Evolutionary conservation across 768 basidiomycete species (phyloP).

Genomic region (Coprinellus aureogranulatus): DNA sequence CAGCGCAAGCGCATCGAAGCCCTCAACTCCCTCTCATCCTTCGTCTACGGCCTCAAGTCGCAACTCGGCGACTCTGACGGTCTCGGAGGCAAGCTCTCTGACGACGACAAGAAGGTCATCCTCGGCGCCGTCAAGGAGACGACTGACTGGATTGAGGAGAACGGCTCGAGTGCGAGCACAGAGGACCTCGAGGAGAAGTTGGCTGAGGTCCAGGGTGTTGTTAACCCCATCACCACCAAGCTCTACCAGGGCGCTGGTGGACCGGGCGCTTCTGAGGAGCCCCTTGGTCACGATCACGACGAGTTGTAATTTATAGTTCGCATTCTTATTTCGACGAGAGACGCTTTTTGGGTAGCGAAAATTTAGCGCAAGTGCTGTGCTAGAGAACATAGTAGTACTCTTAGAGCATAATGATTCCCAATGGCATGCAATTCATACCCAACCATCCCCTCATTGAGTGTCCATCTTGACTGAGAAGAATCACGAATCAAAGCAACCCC

Average conservation of each 20-base stretch:
- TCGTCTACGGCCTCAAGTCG: slow-evolving; percentile 82
- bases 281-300: slow-evolving; percentile 42
- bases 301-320: slow-evolving; percentile 36
- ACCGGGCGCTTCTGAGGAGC: slow-evolving; percentile 37
- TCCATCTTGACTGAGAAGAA: too few species aligned
- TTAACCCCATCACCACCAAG: slow-evolving; percentile 85
- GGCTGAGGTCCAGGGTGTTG: slow-evolving; percentile 69
- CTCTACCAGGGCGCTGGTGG: slow-evolving; percentile 51
- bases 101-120: slow-evolving; percentile 83
- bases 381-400: background rate
- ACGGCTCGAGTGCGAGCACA: slow-evolving; percentile 68
- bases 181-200: slow-evolving; percentile 95
- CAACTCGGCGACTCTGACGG: slow-evolving; percentile 87
- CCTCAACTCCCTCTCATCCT: slow-evolving; percentile 78
- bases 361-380: too few species aligned
- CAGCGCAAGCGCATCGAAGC: slow-evolving; percentile 82
- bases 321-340: slow-evolving; percentile 2
- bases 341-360: background rate
- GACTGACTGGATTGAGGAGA: slow-evolving; percentile 88
- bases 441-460: background rate
- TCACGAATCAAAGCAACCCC: background rate
- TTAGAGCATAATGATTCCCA: background rate
- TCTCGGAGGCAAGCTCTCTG: slow-evolving; percentile 82
- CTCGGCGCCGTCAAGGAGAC: slow-evolving; percentile 81
- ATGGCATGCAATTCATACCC: slow-evolving; percentile 1